phyloP scores from a whole-genome alignment of 345 rosid genomes.

The Acer negundo region DNA sequence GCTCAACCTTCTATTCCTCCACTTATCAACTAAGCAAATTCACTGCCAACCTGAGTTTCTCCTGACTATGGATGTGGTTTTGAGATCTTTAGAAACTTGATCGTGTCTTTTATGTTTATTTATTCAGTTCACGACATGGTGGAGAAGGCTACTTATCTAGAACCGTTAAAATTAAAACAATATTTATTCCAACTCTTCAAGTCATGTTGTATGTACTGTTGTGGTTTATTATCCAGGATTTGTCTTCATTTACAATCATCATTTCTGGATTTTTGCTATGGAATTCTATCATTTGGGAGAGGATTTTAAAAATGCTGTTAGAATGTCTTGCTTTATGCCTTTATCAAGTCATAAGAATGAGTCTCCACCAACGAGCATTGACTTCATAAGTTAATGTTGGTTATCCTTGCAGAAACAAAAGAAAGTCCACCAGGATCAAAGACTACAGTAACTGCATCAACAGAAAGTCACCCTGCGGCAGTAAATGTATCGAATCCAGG shows the following conservation, averaged over 20 bases:
- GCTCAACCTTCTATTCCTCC: conserved; percentile 1
- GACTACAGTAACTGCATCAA: conserved; percentile 34
- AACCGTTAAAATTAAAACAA: not conserved
- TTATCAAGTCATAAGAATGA: not conserved
- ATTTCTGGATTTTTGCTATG: conserved; percentile 1
- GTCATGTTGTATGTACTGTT: not conserved
- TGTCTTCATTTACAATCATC: not conserved
- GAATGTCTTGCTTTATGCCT: not conserved
- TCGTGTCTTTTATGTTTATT: not conserved
- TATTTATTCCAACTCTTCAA: not conserved
- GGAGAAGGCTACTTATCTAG: not conserved
- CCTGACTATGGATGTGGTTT: not conserved
- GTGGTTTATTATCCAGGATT: not conserved
- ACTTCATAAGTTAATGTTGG: conserved; percentile 25
- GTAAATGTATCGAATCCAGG: conserved; percentile 42
- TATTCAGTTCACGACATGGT: not conserved
- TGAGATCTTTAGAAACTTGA: not conserved
- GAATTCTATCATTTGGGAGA: not conserved
- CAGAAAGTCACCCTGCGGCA: conserved; percentile 29
- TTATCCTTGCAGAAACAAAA: conserved; percentile 51
- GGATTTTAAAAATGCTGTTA: not conserved
- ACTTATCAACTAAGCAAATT: conserved; percentile 11
- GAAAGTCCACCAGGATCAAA: conserved; percentile 48
- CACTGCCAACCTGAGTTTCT: not conserved
- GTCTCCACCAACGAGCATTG: conserved; percentile 21